Conservation (phyloP, 306 rosid genomes). For the Carpinus fangiana region DNA sequence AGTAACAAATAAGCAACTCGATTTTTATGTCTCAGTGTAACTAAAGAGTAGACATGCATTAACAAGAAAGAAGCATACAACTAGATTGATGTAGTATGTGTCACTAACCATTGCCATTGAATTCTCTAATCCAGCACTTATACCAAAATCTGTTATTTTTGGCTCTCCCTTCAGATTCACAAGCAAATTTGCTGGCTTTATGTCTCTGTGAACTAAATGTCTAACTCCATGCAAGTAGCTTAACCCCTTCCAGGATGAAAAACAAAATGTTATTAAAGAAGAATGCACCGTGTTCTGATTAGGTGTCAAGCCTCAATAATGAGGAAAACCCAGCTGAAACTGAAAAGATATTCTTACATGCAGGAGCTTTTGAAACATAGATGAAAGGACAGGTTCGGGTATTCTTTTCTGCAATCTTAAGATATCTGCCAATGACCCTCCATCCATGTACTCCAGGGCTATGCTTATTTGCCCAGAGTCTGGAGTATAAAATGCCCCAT, state of each 20-base stretch:
- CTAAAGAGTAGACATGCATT: slow-evolving; percentile 4
- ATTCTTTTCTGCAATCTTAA: slow-evolving; percentile 55
- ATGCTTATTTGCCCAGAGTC: slow-evolving; percentile 98
- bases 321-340: slow-evolving; percentile 24
- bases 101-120: slow-evolving; percentile 92
- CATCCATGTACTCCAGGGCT: slow-evolving; percentile 97
- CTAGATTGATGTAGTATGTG: slow-evolving; percentile 6
- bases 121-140: slow-evolving; percentile 97
- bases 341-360: slow-evolving; percentile 44
- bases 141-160: slow-evolving; percentile 91
- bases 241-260: slow-evolving; percentile 64
- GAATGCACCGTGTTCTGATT: background rate
- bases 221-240: slow-evolving; percentile 88
- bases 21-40: background rate
- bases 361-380: slow-evolving; percentile 89
- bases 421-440: slow-evolving; percentile 94
- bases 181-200: slow-evolving; percentile 94
- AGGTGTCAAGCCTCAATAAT: slow-evolving; percentile 15
- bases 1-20: slow-evolving; percentile 4
- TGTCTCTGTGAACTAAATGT: slow-evolving; percentile 94
- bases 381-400: slow-evolving; percentile 83
- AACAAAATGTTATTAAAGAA: slow-evolving; percentile 16
- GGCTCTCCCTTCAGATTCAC: slow-evolving; percentile 96
- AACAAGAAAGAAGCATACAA: slow-evolving; percentile 4
- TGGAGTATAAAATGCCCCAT: slow-evolving; percentile 97